A percentile compares a stretch with the other conserved stretches of the same genome.
These are phyloP conservation scores for Dentipellis sp. DNA, from an alignment of 768 basidiomycete genomes.

Conservation along the genomic window DNA sequence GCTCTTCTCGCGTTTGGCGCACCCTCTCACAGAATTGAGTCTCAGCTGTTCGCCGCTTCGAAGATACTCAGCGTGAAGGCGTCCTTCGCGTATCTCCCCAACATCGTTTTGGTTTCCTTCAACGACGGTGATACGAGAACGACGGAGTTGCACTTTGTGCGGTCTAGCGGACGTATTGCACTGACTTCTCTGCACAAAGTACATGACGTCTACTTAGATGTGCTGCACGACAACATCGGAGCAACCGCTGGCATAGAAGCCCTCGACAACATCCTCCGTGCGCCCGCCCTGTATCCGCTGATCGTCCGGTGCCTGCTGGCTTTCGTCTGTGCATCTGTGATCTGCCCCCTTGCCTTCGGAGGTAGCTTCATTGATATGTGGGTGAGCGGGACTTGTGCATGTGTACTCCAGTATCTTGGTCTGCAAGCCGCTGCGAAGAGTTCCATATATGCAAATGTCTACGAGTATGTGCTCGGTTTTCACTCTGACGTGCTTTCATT, in stretches of 20 bases:
- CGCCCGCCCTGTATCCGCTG: conserved; percentile 61
- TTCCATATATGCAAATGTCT: conserved; percentile 89
- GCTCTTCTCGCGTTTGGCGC: conserved; percentile 88
- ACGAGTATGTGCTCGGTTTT: conserved; percentile 53
- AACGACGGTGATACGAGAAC: conserved; percentile 64
- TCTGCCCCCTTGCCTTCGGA: conserved; percentile 77
- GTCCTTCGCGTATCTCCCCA: conserved; percentile 76
- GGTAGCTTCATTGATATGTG: conserved; percentile 79
- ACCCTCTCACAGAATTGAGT: conserved; percentile 90
- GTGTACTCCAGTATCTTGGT: conserved; percentile 69
- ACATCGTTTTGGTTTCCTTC: conserved; percentile 74
- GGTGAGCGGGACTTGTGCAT: conserved; percentile 63
- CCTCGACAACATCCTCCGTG: conserved; percentile 53
- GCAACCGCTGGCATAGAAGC: conserved; percentile 60
- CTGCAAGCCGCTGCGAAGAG: conserved; percentile 78
- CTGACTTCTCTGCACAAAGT: conserved; percentile 76
- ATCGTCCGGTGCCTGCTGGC: conserved; percentile 63
- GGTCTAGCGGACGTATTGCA: conserved; percentile 70
- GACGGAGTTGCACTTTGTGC: conserved; percentile 79
- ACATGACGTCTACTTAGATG: conserved; percentile 77
- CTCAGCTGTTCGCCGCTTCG: conserved; percentile 76
- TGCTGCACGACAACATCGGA: conserved; percentile 74
- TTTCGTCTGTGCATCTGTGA: conserved; percentile 69
- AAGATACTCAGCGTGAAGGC: conserved; percentile 70
- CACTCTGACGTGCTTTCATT: neutral